phyloP scores from a whole-genome alignment of 2,329 filamentous ascomycete genomes.

The Chrysoporthe austroafricana region DNA sequence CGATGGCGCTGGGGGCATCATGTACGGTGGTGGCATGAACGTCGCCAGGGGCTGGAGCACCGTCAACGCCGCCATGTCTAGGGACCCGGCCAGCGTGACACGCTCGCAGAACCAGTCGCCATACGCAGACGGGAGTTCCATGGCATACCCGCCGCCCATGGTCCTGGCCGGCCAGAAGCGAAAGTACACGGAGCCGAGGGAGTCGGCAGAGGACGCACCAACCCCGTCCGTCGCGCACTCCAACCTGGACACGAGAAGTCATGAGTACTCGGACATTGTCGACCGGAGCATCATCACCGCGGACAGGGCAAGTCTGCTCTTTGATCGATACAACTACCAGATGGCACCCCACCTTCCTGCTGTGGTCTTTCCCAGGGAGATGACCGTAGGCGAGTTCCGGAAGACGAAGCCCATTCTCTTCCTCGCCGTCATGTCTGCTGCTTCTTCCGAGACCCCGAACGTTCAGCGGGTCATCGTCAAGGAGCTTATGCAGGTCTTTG shows the following conservation, averaged over 20 bases:
- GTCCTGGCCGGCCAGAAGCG: slow-evolving; percentile 45
- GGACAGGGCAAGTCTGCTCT: slow-evolving; percentile 58
- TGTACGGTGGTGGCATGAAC: slow-evolving; percentile 24
- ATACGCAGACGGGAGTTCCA: slow-evolving; percentile 13
- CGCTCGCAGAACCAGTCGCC: slow-evolving; percentile 27
- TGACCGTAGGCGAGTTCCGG: slow-evolving; percentile 59
- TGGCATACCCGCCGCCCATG: slow-evolving; percentile 32
- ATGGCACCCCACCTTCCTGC: slow-evolving; percentile 66
- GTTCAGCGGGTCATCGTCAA: slow-evolving; percentile 66
- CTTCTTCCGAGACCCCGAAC: slow-evolving; percentile 59
- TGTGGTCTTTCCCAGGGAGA: slow-evolving; percentile 61
- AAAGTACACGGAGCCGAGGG: slow-evolving; percentile 40
- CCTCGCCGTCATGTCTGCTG: slow-evolving; percentile 69
- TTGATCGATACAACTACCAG: slow-evolving; percentile 60
- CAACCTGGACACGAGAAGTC: slow-evolving; percentile 33
- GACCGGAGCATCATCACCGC: slow-evolving; percentile 63
- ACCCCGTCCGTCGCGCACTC: slow-evolving; percentile 19
- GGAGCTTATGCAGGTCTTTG: slow-evolving; percentile 73
- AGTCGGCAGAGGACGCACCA: slow-evolving; percentile 22
- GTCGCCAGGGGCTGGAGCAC: slow-evolving; percentile 21
- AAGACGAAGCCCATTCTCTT: slow-evolving; percentile 68
- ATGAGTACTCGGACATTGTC: slow-evolving; percentile 52
- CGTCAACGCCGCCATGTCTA: slow-evolving; percentile 15
- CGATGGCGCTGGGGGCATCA: slow-evolving; percentile 21
- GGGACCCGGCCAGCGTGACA: slow-evolving; percentile 12